phyloP scores from a whole-genome alignment of 2,329 filamentous ascomycete genomes.

The Trichophaea hybrida region DNA sequence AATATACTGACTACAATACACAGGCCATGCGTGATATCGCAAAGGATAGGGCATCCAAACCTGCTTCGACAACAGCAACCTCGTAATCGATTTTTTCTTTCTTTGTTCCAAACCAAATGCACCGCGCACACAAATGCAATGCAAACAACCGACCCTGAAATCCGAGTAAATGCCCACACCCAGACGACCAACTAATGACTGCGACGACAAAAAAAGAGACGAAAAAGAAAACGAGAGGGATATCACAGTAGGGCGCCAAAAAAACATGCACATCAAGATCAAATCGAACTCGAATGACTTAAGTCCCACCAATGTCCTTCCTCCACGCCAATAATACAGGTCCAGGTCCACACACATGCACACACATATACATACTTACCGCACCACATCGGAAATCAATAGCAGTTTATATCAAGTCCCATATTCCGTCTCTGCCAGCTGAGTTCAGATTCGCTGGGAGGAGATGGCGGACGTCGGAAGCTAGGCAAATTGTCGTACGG shows the following conservation, averaged over 20 bases:
- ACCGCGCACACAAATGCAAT: background rate
- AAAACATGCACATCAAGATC: background rate
- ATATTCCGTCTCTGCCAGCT: background rate
- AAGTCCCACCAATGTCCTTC: no score
- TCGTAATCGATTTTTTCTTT: no score
- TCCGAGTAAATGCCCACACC: no score
- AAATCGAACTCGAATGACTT: no score
- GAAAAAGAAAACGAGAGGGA: conserved; percentile 6
- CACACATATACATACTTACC: no score
- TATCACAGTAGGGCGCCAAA: conserved; percentile 6
- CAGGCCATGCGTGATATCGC: conserved; percentile 29
- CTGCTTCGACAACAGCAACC: conserved; percentile 1
- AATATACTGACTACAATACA: background rate
- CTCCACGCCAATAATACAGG: no score
- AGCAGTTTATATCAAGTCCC: background rate
- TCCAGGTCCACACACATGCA: no score
- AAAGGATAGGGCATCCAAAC: conserved; percentile 25
- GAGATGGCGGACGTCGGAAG: conserved; percentile 20
- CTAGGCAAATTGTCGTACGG: conserved; percentile 13
- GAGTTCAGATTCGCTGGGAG: conserved; percentile 18
- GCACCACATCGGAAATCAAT: background rate
- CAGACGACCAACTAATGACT: conserved; percentile 3
- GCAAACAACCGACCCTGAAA: conserved; percentile 12
- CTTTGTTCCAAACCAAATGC: background rate
- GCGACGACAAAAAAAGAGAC: background rate